Percentiles rank a stretch among this genome's conserved stretches.
Evolutionary conservation across 2,329 filamentous ascomycete species (phyloP).

Genomic region (Penicillium sp.): DNA sequence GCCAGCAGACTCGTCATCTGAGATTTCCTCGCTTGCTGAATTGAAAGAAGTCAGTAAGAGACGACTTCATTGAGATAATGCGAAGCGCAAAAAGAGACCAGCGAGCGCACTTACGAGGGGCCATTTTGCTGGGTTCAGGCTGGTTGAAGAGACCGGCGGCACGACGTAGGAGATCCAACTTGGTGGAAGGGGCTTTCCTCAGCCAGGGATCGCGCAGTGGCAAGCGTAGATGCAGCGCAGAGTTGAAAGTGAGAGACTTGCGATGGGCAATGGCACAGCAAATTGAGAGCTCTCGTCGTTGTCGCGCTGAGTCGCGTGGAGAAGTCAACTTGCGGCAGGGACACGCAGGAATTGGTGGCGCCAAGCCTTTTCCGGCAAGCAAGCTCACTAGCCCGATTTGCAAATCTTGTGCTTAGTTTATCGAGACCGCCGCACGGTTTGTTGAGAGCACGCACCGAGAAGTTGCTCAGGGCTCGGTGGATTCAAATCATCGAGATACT

Average conservation of each 20-base stretch:
- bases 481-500: neutral
- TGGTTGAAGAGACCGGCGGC: slow-evolving; percentile 7
- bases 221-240: neutral
- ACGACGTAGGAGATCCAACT: slow-evolving; percentile 11
- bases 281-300: neutral
- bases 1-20: slow-evolving; percentile 34
- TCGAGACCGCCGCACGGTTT: slow-evolving; percentile 18
- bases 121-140: slow-evolving; percentile 30
- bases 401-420: slow-evolving; percentile 19
- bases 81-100: slow-evolving; percentile 14
- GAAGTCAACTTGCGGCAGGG: neutral
- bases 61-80: neutral
- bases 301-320: slow-evolving; percentile 24
- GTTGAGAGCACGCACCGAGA: slow-evolving; percentile 22
- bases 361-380: slow-evolving; percentile 34
- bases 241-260: neutral
- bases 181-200: neutral
- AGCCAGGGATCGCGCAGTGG: neutral
- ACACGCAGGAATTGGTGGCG: slow-evolving; percentile 19
- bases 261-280: neutral
- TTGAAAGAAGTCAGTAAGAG: neutral
- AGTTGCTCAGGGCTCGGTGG: neutral
- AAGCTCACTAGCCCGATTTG: slow-evolving; percentile 35
- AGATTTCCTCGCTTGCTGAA: slow-evolving; percentile 29
- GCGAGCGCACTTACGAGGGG: slow-evolving; percentile 33